A percentile compares a stretch with the other conserved stretches of the same genome.
Evolutionary conservation across 1,284 basidiomycete genomes (phyloP).

Genomic region (Cutaneotrichosporon dermatis): DNA sequence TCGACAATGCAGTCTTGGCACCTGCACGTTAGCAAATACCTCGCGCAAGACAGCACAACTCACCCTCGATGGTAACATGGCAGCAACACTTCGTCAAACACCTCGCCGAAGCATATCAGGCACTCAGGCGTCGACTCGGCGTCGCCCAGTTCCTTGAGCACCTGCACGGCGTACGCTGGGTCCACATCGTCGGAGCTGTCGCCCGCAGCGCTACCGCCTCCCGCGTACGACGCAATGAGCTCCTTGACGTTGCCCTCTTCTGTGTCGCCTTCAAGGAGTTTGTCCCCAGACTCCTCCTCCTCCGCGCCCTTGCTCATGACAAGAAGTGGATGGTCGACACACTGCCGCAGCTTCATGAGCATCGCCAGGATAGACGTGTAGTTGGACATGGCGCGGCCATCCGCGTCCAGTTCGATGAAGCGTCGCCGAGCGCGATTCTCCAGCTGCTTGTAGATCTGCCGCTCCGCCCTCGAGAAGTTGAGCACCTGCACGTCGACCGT

Average conservation of each 20-base stretch:
- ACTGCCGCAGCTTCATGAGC: constrained; percentile 84
- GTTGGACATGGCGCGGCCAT: constrained; percentile 73
- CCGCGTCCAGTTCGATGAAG: constrained; percentile 70
- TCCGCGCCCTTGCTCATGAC: constrained; percentile 56
- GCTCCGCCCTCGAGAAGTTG: constrained; percentile 69
- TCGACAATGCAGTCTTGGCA: constrained; percentile 49
- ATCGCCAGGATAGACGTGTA: constrained; percentile 86
- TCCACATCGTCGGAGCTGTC: constrained; percentile 37
- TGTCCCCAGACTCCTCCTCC: constrained; percentile 52
- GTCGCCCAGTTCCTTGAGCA: constrained; percentile 58
- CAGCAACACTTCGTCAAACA: constrained; percentile 59
- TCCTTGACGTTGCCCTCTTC: constrained; percentile 57
- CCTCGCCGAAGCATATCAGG: constrained; percentile 62
- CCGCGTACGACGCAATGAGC: constrained; percentile 60
- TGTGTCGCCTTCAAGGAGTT: constrained; percentile 43
- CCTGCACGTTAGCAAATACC: constrained; percentile 25
- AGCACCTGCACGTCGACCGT: constrained; percentile 67
- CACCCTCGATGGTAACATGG: constrained; percentile 78
- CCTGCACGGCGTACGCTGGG: constrained; percentile 59
- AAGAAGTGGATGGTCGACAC: constrained; percentile 76
- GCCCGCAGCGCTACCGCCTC: constrained; percentile 42
- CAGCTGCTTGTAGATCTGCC: constrained; percentile 65
- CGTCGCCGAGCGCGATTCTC: constrained; percentile 45
- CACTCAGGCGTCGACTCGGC: constrained; percentile 59
- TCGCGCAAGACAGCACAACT: constrained; percentile 27